These are phyloP conservation scores for Nannochloropsis granulata DNA, from an alignment of 108 stramenopile genomes.

Conservation along the genomic window DNA sequence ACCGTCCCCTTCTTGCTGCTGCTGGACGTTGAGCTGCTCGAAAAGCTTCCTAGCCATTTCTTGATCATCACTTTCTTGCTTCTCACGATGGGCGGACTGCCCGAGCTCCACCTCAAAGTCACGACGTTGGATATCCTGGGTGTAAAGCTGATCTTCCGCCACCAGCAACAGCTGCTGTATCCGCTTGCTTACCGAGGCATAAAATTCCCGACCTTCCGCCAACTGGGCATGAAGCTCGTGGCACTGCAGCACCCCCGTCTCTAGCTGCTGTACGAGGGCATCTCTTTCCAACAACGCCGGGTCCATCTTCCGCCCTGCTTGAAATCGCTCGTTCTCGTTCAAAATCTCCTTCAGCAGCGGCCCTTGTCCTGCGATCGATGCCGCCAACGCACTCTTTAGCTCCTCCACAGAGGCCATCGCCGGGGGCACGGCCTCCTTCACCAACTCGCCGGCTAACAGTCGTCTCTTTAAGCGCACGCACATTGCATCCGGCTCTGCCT, in stretches of 20 bases:
- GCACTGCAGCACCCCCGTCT: constrained; percentile 4
- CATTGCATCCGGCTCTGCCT: neutral
- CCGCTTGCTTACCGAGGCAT: constrained; percentile 5
- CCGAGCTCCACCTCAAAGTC: constrained; percentile 13
- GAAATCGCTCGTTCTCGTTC: constrained; percentile 2
- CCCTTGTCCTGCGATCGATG: neutral
- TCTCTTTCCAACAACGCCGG: constrained; percentile 2
- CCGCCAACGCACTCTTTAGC: neutral
- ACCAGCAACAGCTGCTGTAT: constrained; percentile 17
- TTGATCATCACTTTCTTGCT: neutral
- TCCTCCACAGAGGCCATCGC: neutral
- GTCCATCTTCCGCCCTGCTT: constrained; percentile 5
- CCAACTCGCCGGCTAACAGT: neutral
- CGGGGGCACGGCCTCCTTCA: neutral
- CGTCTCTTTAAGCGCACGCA: neutral
- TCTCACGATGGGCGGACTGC: neutral
- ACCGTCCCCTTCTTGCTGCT: neutral
- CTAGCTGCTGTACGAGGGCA: constrained; percentile 12
- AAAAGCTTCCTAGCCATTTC: neutral
- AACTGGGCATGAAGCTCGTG: constrained; percentile 20
- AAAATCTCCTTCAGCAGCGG: constrained; percentile 11
- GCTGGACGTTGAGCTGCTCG: neutral
- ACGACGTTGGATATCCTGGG: constrained; percentile 3
- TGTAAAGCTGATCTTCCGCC: constrained; percentile 20
- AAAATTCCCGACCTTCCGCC: constrained; percentile 16